Evolutionary conservation across 495 filamentous ascomycete species (phyloP).

Genomic region (Clohesyomyces aquaticus): DNA sequence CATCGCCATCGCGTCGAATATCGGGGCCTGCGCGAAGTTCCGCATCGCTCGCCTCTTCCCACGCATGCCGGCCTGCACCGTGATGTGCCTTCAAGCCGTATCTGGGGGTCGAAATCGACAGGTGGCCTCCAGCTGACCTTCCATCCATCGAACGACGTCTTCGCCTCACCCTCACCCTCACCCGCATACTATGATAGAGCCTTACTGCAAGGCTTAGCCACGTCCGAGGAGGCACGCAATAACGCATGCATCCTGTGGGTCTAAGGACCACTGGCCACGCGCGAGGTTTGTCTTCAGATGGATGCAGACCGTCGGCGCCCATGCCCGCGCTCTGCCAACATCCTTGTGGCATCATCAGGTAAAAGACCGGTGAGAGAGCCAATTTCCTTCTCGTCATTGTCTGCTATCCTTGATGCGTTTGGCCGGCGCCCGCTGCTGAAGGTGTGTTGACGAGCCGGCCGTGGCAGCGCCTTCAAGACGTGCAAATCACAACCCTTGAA

Average conservation of each 20-base stretch:
- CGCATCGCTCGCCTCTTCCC: too few relatives aligned
- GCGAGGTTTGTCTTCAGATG: neutral
- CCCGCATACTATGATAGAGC: conserved; percentile 7
- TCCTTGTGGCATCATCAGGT: neutral
- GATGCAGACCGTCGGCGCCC: neutral
- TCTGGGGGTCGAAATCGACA: too few relatives aligned
- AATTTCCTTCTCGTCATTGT: neutral
- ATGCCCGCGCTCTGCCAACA: neutral
- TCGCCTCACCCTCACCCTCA: neutral
- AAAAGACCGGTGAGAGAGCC: conserved; percentile 4
- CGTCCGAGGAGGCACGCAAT: neutral
- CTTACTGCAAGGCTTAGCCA: conserved; percentile 5
- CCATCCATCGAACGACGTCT: neutral
- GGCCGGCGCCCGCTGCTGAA: neutral
- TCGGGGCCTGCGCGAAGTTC: too few relatives aligned
- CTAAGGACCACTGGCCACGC: neutral
- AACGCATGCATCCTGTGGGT: too few relatives aligned
- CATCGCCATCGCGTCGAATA: too few relatives aligned
- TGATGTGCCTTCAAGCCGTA: too few relatives aligned
- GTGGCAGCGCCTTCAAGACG: neutral
- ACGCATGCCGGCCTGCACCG: too few relatives aligned
- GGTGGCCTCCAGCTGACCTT: neutral
- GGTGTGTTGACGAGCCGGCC: neutral
- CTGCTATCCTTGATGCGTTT: neutral
- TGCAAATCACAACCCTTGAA: neutral